Evolutionary conservation across 2,329 filamentous ascomycete species (phyloP).

Genomic region (Calonectria hongkongensis): DNA sequence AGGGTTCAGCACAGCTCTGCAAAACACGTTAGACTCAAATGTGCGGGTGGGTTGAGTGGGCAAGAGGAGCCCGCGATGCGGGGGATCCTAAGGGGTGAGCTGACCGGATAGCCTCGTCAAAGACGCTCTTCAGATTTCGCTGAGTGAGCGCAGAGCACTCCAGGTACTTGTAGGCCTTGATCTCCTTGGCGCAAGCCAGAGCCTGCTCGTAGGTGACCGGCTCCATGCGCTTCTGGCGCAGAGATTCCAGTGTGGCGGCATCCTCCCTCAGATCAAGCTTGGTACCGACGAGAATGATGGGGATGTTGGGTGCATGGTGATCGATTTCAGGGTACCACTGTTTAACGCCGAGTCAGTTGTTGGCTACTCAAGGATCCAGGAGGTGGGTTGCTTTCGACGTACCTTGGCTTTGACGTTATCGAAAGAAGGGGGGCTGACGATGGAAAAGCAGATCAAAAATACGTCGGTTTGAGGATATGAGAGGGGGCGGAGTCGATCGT

Average conservation of each 20-base stretch:
- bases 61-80: not conserved
- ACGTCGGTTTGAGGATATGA: constrained; percentile 99
- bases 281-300: constrained; percentile 97
- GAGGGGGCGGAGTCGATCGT: constrained; percentile 93
- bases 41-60: not conserved
- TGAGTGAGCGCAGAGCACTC: constrained; percentile 98
- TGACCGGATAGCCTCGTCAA: constrained; percentile 98
- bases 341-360: constrained; percentile 25
- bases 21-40: constrained; percentile 53
- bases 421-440: constrained; percentile 97
- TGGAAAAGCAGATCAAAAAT: constrained; percentile 98
- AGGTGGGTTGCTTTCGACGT: constrained; percentile 56
- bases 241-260: constrained; percentile 84
- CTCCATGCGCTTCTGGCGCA: constrained; percentile 95
- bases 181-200: constrained; percentile 91
- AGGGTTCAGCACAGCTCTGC: constrained; percentile 83
- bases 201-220: constrained; percentile 97
- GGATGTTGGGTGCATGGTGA: constrained; percentile 95
- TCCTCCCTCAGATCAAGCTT: constrained; percentile 98
- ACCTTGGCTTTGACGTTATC: constrained; percentile 99
- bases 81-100: constrained; percentile 56
- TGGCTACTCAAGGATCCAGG: not conserved
- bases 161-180: constrained; percentile 96
- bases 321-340: constrained; percentile 99
- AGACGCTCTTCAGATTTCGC: constrained; percentile 97